These are phyloP conservation scores for Apiospora pterosperma DNA, from an alignment of 2,329 filamentous ascomycete genomes.

Conservation along the genomic window DNA sequence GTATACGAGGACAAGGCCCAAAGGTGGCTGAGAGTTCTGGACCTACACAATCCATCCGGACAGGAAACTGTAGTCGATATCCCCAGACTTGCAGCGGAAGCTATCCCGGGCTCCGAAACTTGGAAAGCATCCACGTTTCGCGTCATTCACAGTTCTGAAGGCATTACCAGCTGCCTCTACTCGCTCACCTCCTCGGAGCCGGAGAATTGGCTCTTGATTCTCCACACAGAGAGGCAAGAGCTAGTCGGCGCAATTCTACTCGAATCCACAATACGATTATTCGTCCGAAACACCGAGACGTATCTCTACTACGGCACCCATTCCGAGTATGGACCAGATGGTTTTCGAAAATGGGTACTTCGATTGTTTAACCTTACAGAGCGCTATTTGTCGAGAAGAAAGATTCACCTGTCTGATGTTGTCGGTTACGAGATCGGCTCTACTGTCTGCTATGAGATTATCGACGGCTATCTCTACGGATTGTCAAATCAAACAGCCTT, in stretches of 20 bases:
- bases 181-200: constrained; percentile 49
- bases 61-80: constrained; percentile 56
- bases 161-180: no score
- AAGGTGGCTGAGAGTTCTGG: constrained; percentile 51
- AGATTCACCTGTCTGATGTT: constrained; percentile 53
- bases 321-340: no score
- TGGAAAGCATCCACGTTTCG: constrained; percentile 44
- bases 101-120: constrained; percentile 30
- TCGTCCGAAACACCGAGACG: no score
- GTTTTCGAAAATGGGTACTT: no score
- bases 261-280: constrained; percentile 51
- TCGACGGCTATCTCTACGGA: constrained; percentile 63
- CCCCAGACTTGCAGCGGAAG: constrained; percentile 33
- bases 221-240: constrained; percentile 36
- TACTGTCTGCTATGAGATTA: constrained; percentile 67
- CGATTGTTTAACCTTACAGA: no score
- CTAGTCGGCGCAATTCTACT: constrained; percentile 40
- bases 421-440: constrained; percentile 63
- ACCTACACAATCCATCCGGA: no score
- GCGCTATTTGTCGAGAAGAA: constrained; percentile 45
- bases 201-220: constrained; percentile 51
- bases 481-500: constrained; percentile 63
- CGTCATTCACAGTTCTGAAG: constrained; percentile 55
- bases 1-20: constrained; percentile 38
- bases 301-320: no score